Evolutionary conservation across 2,329 filamentous ascomycete species (phyloP), one percentile per base, ranked within the genome.

Genomic region (Sporothrix schenckii): DNA sequence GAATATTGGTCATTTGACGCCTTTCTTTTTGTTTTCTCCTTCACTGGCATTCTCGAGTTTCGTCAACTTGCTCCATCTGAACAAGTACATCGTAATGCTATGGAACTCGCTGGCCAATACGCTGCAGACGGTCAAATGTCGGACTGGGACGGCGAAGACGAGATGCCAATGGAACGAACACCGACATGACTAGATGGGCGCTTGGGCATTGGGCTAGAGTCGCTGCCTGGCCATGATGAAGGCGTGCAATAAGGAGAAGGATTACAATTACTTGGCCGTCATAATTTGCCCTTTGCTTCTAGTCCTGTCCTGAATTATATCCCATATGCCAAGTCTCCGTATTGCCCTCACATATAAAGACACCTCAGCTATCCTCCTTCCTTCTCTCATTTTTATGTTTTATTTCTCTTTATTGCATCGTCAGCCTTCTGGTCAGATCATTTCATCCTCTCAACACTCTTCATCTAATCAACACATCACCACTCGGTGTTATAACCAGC

Each of bases 271-370:
- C 19, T 49, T 49, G 44, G 44, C 44, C 3, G 0, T 49, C 19
- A 30, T 49, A 16, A 4, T 49, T n/a, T 50, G 19, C 39, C 11
- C 16, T 56, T 14, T 34, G 24, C 1, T 4, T 10, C 47, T 41
- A 9, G 27, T 27, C 27, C 66, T 21, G 27, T 44, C 19, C 39
- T 24, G 16, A 13, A 21, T 19, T 27, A 49, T 30, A 49, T 44
- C 16, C 34, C 56, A 63, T 27, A 63, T 47, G 11, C 41, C 41
- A 14, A 5, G 41, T 27, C 60, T 30, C 6, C 10, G 60, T 30
- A 39, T 47, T 63, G n/a, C 13, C 58, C 39, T 63, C 58, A n/a
- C 56, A 61, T 69, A 69, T 69, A 65, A 65, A 65, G 50, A 65
- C 4, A 21, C 34, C 56, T 49, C n/a, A 5, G 39, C 39, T 39